Conservation (phyloP, 2,329 filamentous ascomycete species). For the Exophiala dermatitidis region DNA sequence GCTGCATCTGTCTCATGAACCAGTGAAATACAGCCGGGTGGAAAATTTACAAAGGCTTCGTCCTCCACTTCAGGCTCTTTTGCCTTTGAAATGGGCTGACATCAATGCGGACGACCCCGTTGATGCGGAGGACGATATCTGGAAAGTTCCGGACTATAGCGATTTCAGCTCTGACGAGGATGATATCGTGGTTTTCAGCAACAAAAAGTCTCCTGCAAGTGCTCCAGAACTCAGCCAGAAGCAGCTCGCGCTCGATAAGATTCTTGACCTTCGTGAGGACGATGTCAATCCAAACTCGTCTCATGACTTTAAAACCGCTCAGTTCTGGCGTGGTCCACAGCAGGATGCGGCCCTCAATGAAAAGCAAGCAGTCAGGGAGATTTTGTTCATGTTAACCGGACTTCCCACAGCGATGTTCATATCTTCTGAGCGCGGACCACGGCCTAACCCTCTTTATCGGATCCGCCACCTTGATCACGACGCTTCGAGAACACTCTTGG, state of each 20-base stretch:
- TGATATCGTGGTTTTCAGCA: conserved; percentile 18
- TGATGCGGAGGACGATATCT: conserved; percentile 58
- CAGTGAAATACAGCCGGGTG: conserved; percentile 61
- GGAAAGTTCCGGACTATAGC: conserved; percentile 62
- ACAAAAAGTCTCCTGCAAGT: conserved; percentile 10
- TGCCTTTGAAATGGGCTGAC: conserved; percentile 66
- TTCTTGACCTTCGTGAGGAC: conserved; percentile 9
- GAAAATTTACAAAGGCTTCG: conserved; percentile 54
- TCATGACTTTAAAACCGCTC: conserved; percentile 36
- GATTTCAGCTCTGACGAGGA: conserved; percentile 48
- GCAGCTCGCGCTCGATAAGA: conserved; percentile 10
- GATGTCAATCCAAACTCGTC: conserved; percentile 15
- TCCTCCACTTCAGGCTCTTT: conserved; percentile 40
- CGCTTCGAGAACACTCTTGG: conserved; percentile 19
- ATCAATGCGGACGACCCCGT: conserved; percentile 70
- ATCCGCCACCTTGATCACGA: conserved; percentile 17
- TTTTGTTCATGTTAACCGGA: conserved; percentile 77
- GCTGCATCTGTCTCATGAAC: conserved; percentile 72
- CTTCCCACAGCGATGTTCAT: conserved; percentile 66
- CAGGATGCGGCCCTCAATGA: conserved; percentile 50
- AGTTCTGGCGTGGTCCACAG: conserved; percentile 42
- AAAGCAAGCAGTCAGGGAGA: conserved; percentile 65
- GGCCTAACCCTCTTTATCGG: conserved; percentile 4
- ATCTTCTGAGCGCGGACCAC: conserved; percentile 29
- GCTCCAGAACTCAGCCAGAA: conserved; percentile 4